phyloP scores from a whole-genome alignment of 2,329 filamentous ascomycete species.

The Alternaria brassicicola region DNA sequence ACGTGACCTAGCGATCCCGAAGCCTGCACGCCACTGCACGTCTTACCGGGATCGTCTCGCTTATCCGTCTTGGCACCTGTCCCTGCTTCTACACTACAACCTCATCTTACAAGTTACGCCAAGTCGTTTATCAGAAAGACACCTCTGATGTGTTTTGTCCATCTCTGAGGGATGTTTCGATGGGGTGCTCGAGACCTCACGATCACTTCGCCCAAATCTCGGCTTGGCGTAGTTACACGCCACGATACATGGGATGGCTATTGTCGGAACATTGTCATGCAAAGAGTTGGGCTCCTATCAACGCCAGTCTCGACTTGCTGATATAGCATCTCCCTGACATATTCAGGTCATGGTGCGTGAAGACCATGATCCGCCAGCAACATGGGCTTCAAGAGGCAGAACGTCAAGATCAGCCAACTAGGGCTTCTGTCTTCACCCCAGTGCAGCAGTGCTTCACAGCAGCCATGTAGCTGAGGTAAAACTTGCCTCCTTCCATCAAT shows the following conservation, averaged over 20 bases:
- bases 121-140: neutral
- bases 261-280: neutral
- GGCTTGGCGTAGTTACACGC: neutral
- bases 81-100: neutral
- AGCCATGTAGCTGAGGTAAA: neutral
- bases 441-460: neutral
- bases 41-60: slow-evolving; percentile 22
- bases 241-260: neutral
- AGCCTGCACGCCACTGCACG: slow-evolving; percentile 31
- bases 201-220: neutral
- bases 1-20: slow-evolving; percentile 20
- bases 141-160: neutral
- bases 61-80: slow-evolving; percentile 12
- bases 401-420: neutral
- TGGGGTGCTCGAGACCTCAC: rapidly evolving
- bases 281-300: neutral
- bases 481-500: neutral
- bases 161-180: neutral
- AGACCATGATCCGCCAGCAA: neutral
- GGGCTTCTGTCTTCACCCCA: neutral
- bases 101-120: neutral
- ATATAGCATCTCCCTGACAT: neutral
- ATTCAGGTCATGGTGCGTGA: neutral
- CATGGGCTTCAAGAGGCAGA: neutral
- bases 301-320: neutral